These are phyloP conservation scores for Penicillium odoratum DNA, from an alignment of 495 filamentous ascomycete genomes.

Conservation along the genomic window DNA sequence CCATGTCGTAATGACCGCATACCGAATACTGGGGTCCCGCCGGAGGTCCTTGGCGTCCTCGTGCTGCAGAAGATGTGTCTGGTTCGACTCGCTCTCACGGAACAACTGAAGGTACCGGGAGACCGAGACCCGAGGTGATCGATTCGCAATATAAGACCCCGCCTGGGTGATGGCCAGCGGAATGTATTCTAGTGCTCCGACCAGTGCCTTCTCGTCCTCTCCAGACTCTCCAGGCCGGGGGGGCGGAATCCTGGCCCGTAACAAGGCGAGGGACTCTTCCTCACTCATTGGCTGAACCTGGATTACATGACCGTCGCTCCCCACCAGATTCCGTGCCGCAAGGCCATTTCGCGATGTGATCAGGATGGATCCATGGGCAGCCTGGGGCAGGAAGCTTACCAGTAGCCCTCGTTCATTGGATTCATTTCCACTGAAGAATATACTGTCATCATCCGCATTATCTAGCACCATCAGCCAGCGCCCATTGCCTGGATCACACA, in stretches of 20 bases:
- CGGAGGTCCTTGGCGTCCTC: conserved; percentile 20
- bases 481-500: conserved; percentile 13
- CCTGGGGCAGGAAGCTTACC: conserved; percentile 31
- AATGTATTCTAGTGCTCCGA: conserved; percentile 30
- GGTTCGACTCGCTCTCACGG: conserved; percentile 18
- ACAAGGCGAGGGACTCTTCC: conserved; percentile 7
- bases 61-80: conserved; percentile 14
- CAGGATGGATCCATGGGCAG: conserved; percentile 1
- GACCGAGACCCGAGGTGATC: conserved; percentile 15
- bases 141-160: conserved; percentile 31
- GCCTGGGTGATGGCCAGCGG: conserved; percentile 38
- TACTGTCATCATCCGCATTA: conserved; percentile 33
- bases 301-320: conserved; percentile 15
- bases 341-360: conserved; percentile 41
- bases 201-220: conserved; percentile 18
- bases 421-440: conserved; percentile 22
- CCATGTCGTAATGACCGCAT: conserved; percentile 47
- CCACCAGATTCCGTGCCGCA: conserved; percentile 26
- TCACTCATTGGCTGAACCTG: conserved; percentile 35
- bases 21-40: conserved; percentile 27
- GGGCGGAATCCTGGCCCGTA: conserved; percentile 1
- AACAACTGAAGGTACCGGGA: conserved; percentile 19
- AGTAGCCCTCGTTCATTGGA: conserved; percentile 16
- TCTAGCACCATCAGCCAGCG: conserved; percentile 32
- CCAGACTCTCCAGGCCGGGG: background rate